Evolutionary conservation across 768 basidiomycete genomes (phyloP).

Genomic region (Coprinopsis marcescibilis): DNA sequence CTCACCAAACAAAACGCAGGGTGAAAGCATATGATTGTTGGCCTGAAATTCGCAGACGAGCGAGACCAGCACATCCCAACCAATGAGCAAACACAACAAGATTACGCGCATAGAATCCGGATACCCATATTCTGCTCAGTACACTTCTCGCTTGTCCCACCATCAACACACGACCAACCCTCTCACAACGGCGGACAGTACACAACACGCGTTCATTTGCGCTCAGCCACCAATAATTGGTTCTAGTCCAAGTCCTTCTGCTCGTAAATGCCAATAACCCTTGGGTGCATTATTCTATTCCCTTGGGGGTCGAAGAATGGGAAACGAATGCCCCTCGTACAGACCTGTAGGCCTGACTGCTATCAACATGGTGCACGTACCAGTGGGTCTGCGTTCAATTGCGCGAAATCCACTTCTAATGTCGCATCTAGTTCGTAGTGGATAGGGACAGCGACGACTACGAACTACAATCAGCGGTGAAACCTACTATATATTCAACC

Average conservation of each 20-base stretch:
- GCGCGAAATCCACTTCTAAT: no score
- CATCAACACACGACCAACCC: background rate
- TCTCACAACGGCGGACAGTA: constrained; percentile 1
- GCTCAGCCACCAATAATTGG: background rate
- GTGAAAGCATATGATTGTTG: no score
- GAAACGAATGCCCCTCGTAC: constrained; percentile 73
- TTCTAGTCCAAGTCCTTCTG: background rate
- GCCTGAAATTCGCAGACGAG: no score
- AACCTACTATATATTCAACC: constrained; percentile 24
- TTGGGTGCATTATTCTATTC: constrained; percentile 6
- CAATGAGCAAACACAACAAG: no score
- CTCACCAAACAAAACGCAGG: no score
- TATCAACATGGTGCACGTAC: constrained; percentile 61
- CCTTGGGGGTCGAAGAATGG: constrained; percentile 84
- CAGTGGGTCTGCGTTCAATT: constrained; percentile 46
- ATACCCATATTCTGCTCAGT: background rate
- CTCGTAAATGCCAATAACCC: background rate
- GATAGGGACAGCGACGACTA: constrained; percentile 19
- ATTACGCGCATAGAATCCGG: no score
- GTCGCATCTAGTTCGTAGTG: constrained; percentile 22
- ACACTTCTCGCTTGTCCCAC: background rate
- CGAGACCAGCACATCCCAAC: no score
- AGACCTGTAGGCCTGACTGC: constrained; percentile 65
- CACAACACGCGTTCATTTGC: background rate
- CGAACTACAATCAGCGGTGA: constrained; percentile 32